Conservation (phyloP, 768 basidiomycete species). For the Naganishia randhawae region DNA sequence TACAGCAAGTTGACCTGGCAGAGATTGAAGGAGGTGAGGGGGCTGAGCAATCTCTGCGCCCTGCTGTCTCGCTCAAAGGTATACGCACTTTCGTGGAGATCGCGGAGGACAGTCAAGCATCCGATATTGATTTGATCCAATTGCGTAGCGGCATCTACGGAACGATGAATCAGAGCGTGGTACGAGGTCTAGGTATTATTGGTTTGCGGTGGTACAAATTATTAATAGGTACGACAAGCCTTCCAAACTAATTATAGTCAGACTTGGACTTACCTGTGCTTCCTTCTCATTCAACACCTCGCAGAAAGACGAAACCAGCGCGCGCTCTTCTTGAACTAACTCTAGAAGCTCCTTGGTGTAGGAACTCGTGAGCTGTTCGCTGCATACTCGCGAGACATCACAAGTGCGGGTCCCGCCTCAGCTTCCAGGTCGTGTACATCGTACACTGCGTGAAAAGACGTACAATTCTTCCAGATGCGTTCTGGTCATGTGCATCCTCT, state of each 20-base stretch:
- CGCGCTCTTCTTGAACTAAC: neutral
- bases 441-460: no score
- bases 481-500: neutral
- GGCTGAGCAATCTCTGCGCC: neutral
- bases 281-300: neutral
- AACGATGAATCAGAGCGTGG: neutral
- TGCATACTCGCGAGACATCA: neutral
- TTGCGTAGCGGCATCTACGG: neutral
- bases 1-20: neutral
- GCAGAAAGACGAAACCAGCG: neutral
- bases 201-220: neutral
- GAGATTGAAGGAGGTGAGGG: neutral
- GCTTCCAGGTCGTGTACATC: neutral
- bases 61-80: neutral
- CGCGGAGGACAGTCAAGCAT: neutral
- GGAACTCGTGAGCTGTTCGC: no score
- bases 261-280: neutral
- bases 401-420: neutral
- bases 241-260: no score
- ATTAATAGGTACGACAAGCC: no score
- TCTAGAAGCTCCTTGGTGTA: no score
- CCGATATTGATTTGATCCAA: neutral
- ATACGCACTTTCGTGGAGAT: neutral
- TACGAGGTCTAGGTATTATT: neutral
- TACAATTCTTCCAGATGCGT: constrained; percentile 7